Evolutionary conservation across 1,284 basidiomycete genomes (phyloP).

Genomic region (Rhodotorula sp.): DNA sequence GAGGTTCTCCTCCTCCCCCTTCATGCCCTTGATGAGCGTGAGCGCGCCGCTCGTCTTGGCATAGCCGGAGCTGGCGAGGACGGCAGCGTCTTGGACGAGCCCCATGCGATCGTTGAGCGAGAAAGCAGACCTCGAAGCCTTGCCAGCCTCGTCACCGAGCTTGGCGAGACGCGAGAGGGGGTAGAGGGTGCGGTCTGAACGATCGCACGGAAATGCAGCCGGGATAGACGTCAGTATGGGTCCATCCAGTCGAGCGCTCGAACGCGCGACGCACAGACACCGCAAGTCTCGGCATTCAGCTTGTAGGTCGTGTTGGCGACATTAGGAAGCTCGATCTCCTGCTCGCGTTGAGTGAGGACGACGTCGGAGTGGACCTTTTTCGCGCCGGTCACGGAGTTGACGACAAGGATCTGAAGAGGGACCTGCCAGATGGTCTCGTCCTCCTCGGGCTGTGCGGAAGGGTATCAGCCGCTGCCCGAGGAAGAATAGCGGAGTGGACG

Average conservation of each 20-base stretch:
- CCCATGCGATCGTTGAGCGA: slow-evolving; percentile 56
- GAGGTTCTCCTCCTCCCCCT: slow-evolving; percentile 52
- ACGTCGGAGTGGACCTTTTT: slow-evolving; percentile 67
- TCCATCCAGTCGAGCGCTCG: slow-evolving; percentile 71
- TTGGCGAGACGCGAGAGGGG: slow-evolving; percentile 73
- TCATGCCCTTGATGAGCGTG: slow-evolving; percentile 45
- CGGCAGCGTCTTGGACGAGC: slow-evolving; percentile 51
- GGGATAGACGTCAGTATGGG: no score
- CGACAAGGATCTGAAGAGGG: slow-evolving; percentile 70
- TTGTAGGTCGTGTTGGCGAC: slow-evolving; percentile 65
- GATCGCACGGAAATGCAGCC: no score
- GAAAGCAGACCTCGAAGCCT: slow-evolving; percentile 62
- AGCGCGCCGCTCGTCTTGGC: slow-evolving; percentile 50
- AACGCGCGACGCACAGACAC: slow-evolving; percentile 68
- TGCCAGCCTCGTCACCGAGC: slow-evolving; percentile 79
- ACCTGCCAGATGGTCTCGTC: slow-evolving; percentile 89
- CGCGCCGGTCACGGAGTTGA: slow-evolving; percentile 52
- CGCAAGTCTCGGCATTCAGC: slow-evolving; percentile 84
- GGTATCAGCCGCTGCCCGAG: neutral
- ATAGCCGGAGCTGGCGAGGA: slow-evolving; percentile 51
- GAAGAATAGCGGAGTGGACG: neutral
- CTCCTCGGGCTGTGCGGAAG: slow-evolving; percentile 60
- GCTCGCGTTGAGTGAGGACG: slow-evolving; percentile 55
- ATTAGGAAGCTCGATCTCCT: slow-evolving; percentile 56
- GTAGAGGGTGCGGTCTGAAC: slow-evolving; percentile 87